Percentiles rank a stretch among this genome's conserved stretches.
phyloP scores from a whole-genome alignment of 495 filamentous ascomycete species.

The Neurospora tetraspora region DNA sequence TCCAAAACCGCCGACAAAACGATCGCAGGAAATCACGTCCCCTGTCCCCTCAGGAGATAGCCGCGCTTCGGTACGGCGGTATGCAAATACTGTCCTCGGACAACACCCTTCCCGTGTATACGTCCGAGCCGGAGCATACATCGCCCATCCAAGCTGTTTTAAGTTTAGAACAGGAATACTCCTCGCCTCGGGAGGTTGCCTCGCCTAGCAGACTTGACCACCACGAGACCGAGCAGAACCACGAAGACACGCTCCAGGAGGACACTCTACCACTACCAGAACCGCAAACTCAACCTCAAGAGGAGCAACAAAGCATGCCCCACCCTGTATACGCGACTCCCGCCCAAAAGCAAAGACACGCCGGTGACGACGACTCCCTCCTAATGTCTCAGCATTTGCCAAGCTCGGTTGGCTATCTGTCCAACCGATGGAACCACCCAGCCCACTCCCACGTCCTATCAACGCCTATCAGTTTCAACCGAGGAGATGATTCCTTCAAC shows the following conservation, averaged over 20 bases:
- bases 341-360: constrained; percentile 1
- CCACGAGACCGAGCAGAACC: constrained; percentile 5
- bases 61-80: constrained; percentile 46
- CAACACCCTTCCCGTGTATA: constrained; percentile 12
- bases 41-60: constrained; percentile 70
- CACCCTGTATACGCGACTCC: constrained; percentile 3
- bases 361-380: not conserved
- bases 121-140: constrained; percentile 7
- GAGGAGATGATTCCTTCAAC: constrained; percentile 28
- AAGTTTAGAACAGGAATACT: constrained; percentile 1
- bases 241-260: not conserved
- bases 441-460: constrained; percentile 26
- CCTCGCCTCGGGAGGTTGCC: constrained; percentile 5
- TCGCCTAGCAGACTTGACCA: not conserved
- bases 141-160: constrained; percentile 14
- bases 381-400: constrained; percentile 21
- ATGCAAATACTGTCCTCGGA: constrained; percentile 43
- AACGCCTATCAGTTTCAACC: constrained; percentile 22
- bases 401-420: constrained; percentile 26
- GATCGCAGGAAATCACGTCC: constrained; percentile 85
- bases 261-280: not conserved
- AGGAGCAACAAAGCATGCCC: not conserved
- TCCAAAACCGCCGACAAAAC: constrained; percentile 94
- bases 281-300: not conserved
- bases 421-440: constrained; percentile 28